These are phyloP conservation scores for Funneliformis mosseae DNA, from an alignment of 192 early-diverging fungal genomes.

Conservation along the genomic window DNA sequence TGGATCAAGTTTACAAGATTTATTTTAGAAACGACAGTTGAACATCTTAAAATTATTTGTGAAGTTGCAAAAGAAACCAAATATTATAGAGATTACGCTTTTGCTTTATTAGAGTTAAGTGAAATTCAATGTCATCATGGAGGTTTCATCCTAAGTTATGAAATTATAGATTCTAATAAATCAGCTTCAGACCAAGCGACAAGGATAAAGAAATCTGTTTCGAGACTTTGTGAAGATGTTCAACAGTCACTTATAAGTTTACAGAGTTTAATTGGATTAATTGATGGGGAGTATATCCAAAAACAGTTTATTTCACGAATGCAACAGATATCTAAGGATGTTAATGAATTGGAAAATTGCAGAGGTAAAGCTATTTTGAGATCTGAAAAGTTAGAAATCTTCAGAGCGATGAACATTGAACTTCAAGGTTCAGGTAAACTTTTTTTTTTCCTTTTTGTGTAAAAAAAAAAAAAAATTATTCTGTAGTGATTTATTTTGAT, in stretches of 20 bases:
- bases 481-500: no score
- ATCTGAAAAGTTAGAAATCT: conserved; percentile 12
- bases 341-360: background rate
- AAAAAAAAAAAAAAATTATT: background rate
- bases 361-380: background rate
- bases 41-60: background rate
- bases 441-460: no score
- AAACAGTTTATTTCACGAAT: background rate
- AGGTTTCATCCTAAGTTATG: background rate
- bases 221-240: background rate
- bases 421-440: conserved; percentile 5
- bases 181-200: background rate
- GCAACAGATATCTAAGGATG: background rate
- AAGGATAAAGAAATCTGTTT: background rate
- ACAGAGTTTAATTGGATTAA: background rate
- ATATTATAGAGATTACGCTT: background rate
- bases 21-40: conserved; percentile 3
- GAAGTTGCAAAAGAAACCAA: conserved; percentile 4
- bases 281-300: background rate
- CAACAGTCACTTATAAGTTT: background rate
- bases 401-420: background rate
- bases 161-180: background rate
- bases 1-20: conserved; percentile 2
- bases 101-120: background rate
- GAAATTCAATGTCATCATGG: conserved; percentile 1